Base-by-base conservation (phyloP, 208 protist genomes). In the Trypanosoma platydactyli region DNA sequence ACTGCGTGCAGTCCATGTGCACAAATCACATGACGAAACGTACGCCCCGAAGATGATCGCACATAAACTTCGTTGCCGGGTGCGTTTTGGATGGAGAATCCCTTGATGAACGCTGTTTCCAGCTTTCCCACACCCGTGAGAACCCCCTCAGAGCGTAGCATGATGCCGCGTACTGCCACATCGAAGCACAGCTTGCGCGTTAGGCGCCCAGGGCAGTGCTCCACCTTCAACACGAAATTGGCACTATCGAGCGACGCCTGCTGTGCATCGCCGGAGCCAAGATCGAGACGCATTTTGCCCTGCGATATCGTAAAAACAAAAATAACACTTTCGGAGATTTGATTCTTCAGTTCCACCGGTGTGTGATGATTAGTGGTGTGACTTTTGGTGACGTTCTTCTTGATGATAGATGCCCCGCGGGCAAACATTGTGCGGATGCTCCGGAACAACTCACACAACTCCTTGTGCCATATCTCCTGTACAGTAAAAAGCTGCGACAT, bases 191-290 rank as follows among this genome's bases (percentile, higher is more conserved):
- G n/a, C 76, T 77, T 35, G 42, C 41, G 44, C 59, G 58, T n/a
- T 15, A 16, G 18, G 11, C 73, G 76, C n/a, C 44, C 59, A 12
- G 29, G 49, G 22, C 63, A 72, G 41, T n/a, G 18, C 9, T 55
- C 50, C 27, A 29, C 33, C 76, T 90, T 76, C 7, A 80, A n/a
- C 1, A 65, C 59, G 24, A 80, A 40, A 59, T 78, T 69, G 12
- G 77, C 64, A 20, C 67, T 59, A 15, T 73, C 77, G 20, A 92
- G 68, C 13, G 74, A 70, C 49, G 86, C 67, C 64, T 89, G 78
- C 57, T 94, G 87, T 20, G 79, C 68, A 52, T 89, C 92, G 44
- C 90, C 90, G 4, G 76, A 70, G 16, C 90, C 87, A 45, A 95
- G 70, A 59, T 95, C 90, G 7, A 88, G 71, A 48, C 77, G 74